phyloP scores from a whole-genome alignment of 441 rosid genomes.

The Isatis lusitanica region DNA sequence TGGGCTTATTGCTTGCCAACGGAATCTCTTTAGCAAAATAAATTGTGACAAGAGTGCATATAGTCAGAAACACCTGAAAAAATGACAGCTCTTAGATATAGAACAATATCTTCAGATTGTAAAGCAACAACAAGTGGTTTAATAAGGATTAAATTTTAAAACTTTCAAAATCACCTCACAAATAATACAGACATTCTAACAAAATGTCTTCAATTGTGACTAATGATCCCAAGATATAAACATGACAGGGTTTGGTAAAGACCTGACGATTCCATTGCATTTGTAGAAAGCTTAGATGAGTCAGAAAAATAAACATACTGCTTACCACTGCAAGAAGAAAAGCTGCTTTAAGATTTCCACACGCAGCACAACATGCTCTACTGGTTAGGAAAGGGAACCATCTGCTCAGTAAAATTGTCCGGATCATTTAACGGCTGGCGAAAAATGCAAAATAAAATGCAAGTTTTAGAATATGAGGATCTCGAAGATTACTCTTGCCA shows the following conservation, averaged over 20 bases:
- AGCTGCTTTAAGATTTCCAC: constrained; percentile 97
- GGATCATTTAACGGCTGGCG: neutral
- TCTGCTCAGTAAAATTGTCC: constrained; percentile 46
- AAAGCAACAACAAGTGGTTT: constrained; percentile 2
- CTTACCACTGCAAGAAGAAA: constrained; percentile 93
- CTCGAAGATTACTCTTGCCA: constrained; percentile 74
- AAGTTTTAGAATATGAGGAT: constrained; percentile 2
- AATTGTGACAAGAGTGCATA: constrained; percentile 83
- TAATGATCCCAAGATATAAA: constrained; percentile 14
- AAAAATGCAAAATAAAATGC: constrained; percentile 10
- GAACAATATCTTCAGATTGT: neutral
- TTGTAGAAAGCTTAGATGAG: neutral
- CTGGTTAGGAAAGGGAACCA: constrained; percentile 95
- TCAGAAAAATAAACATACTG: constrained; percentile 23
- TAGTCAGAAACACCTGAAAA: constrained; percentile 75
- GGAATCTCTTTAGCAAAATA: constrained; percentile 91
- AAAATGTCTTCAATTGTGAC: neutral
- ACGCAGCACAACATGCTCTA: constrained; percentile 93
- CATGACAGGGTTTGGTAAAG: neutral
- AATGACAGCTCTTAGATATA: neutral
- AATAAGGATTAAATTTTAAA: neutral
- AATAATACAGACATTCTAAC: neutral
- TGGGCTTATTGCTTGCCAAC: constrained; percentile 43
- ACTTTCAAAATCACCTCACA: neutral
- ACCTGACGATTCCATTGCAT: neutral